phyloP scores from a whole-genome alignment of 768 basidiomycete genomes.

The Mycena kentingensis region DNA sequence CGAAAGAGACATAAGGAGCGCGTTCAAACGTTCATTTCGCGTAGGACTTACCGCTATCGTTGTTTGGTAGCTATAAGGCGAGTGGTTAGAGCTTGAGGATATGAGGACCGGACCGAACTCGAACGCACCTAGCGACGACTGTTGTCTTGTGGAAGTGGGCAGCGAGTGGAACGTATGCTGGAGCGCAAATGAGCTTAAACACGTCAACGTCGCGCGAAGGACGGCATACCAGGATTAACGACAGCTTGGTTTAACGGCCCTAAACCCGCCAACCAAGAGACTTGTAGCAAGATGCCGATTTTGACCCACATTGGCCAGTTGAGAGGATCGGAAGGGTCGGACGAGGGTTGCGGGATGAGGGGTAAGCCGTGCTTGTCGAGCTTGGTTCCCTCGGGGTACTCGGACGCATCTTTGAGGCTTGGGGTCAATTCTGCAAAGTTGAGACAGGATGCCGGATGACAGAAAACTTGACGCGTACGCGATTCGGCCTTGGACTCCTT shows the following conservation, averaged over 20 bases:
- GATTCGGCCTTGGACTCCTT: conserved; percentile 16
- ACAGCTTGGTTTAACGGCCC: conserved; percentile 25
- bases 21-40: neutral
- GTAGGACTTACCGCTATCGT: conserved; percentile 11
- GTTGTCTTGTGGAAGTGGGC: conserved; percentile 25
- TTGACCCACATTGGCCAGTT: conserved; percentile 27
- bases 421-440: conserved; percentile 11
- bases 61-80: conserved; percentile 18
- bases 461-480: conserved; percentile 8
- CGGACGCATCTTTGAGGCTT: neutral
- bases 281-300: conserved; percentile 23
- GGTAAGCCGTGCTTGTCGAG: conserved; percentile 27
- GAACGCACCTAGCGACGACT: conserved; percentile 24
- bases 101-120: neutral
- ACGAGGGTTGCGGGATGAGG: conserved; percentile 31
- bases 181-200: neutral
- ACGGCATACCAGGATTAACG: conserved; percentile 21
- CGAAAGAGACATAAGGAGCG: neutral
- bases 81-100: neutral
- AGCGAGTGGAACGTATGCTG: conserved; percentile 27
- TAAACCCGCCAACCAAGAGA: conserved; percentile 19
- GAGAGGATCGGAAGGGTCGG: conserved; percentile 27
- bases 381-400: conserved; percentile 10
- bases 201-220: neutral
- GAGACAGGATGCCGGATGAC: neutral